phyloP scores from a whole-genome alignment of 345 rosid genomes.

The Camelina sativa region DNA sequence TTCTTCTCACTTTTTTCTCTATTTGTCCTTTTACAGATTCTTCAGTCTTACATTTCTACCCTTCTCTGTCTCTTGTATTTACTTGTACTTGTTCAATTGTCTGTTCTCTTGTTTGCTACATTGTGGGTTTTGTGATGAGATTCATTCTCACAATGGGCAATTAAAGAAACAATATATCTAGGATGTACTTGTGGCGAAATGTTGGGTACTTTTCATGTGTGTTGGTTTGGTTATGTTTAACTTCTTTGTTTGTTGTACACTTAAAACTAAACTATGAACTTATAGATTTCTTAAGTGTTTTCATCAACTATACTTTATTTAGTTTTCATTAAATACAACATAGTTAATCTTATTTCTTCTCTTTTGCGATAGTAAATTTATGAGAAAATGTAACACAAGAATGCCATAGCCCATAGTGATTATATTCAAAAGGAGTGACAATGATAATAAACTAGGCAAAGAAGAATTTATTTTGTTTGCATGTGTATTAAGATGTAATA shows the following conservation, averaged over 20 bases:
- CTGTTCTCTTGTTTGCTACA: conserved; percentile 13
- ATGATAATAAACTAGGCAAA: background rate
- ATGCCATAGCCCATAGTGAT: too few species aligned
- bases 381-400: too few species aligned
- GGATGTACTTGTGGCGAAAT: background rate
- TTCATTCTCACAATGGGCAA: background rate
- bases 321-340: background rate
- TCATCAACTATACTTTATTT: background rate
- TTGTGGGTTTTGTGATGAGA: background rate
- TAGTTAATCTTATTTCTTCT: too few species aligned
- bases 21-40: conserved; percentile 27
- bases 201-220: background rate
- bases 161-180: too few species aligned
- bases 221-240: background rate
- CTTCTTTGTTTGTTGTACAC: too few species aligned
- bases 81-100: conserved; percentile 26
- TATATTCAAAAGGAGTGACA: too few species aligned
- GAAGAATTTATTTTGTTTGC: conserved; percentile 4
- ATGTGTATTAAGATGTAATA: conserved; percentile 15
- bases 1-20: conserved; percentile 20
- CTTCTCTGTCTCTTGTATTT: conserved; percentile 22
- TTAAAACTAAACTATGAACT: background rate
- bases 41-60: conserved; percentile 24
- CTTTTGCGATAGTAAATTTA: too few species aligned
- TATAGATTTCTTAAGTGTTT: background rate